phyloP scores from a whole-genome alignment of 108 stramenopile genomes.

The Halocafeteria seosinensis region DNA sequence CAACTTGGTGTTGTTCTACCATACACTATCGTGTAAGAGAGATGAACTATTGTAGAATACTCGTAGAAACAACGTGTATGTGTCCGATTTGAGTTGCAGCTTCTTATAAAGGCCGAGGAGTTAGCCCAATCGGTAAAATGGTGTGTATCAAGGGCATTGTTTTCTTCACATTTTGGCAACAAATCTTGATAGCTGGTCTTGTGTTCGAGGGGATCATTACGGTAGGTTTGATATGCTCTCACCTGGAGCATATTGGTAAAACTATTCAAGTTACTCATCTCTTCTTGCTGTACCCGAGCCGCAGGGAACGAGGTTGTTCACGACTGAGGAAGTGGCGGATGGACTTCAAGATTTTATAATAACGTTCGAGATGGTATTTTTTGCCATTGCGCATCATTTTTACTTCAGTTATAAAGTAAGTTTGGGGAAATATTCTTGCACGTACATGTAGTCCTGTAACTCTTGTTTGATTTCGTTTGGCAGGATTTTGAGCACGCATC shows the following conservation, averaged over 20 bases:
- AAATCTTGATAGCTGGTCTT: slow-evolving; percentile 58
- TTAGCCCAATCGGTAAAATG: slow-evolving; percentile 43
- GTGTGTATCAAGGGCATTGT: slow-evolving; percentile 84
- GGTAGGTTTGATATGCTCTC: neutral
- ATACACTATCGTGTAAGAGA: slow-evolving; percentile 50
- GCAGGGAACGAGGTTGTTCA: too few species aligned
- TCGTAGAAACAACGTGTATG: too few species aligned
- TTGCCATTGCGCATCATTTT: slow-evolving; percentile 68
- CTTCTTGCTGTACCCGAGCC: too few species aligned
- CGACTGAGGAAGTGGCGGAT: slow-evolving; percentile 59
- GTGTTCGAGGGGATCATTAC: neutral
- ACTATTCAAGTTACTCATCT: too few species aligned
- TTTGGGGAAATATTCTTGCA: too few species aligned
- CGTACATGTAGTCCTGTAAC: neutral
- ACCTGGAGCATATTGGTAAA: too few species aligned
- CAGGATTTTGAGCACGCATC: neutral
- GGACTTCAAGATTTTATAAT: slow-evolving; percentile 77
- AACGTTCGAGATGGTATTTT: slow-evolving; percentile 75
- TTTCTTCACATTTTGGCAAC: slow-evolving; percentile 94
- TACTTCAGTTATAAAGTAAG: slow-evolving; percentile 67
- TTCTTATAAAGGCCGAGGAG: neutral
- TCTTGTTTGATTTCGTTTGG: neutral
- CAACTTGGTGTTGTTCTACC: slow-evolving; percentile 69
- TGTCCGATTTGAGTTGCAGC: too few species aligned
- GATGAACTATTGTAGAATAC: slow-evolving; percentile 67